Base-by-base conservation (phyloP, 768 basidiomycete species). In the Russula sp. region DNA sequence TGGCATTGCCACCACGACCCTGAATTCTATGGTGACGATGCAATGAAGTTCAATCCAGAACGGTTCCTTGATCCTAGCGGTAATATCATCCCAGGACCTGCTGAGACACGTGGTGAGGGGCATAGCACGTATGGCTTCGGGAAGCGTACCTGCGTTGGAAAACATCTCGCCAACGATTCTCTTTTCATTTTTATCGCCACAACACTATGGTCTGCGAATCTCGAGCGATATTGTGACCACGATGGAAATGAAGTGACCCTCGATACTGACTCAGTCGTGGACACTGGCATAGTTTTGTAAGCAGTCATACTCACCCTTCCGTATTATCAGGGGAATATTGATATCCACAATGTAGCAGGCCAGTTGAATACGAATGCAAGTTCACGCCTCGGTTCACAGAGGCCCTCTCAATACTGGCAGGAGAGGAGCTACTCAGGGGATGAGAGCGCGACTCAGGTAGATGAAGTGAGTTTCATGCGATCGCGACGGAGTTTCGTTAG, bases 101-200 rank as follows among this genome's bases (percentile, higher is more conserved):
- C 31, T 2, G 60, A 65, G 18, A 59, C 60, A 11, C 31, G 31
- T 1, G 44, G 37, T 11, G 62, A 61, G 22, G 63, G 66, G 18
- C 60, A 68, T 40, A 20, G 42, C 16, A 37, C 66, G 2, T 69
- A 42, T 44, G 66, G 66, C 4, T 69, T 64, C 8, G 68, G 68
- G 20, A 40, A 31, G 32, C 61, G 71, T 1, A 44, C 53, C 20
- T 72, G 71, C 54, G 40, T 63, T 0, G 71, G 70, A 1, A 62
- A 54, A 13, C 53, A 59, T 1, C 5, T 70, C 4, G 68, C 68
- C 7, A 56, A 61, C 10, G 62, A 68, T 0, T 13, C 68, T 1
- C 50, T 71, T 4, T 71, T 67, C 50, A 66, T 71, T 16, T 42
- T 52, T 31, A 59, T 65, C 11, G 66, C 69, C 10, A 57, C 45